Base-by-base conservation (phyloP, 495 filamentous ascomycete genomes). In the Xylaria venustula region DNA sequence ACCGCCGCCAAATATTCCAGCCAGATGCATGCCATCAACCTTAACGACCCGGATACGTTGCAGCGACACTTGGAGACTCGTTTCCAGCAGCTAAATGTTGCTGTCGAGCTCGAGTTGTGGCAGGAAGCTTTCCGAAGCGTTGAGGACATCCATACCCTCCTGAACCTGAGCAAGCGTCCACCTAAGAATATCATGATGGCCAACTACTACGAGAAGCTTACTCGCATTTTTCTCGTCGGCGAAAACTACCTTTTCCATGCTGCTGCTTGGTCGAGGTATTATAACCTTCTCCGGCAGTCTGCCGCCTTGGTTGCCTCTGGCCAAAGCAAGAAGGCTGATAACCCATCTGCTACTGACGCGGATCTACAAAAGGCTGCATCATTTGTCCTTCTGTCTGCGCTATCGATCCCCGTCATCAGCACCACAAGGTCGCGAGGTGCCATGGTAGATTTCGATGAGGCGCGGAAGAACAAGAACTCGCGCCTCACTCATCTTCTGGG, bases 111-210 rank as follows among this genome's bases (percentile, higher is more conserved):
- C 56, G 94, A 98, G 78, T 80, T 98, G 45, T 98, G 94, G 95
- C 94, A 98, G 77, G 94, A 98, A 79, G 94, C 94, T 62, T 98
- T 98, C 87, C 88, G 93, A 68, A 97, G 92, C 71, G 92, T 98
- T 53, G 94, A 98, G 76, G 94, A 98, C 76, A 98, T 98, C 67
- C 94, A 98, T 77, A 97, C 91, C n/a, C 86, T 98, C 60, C 85
- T 98, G 64, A 98, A 88, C 82, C 85, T 98, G 61, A 98, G 94
- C 90, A 98, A 98, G 85, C 90, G 93, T 51, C 93, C 92, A 40
- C 89, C 94, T n/a, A 97, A 97, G 88, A 97, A 97, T 75, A 83
- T 97, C 64, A 97, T 98, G 93, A 98, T 98, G 94, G 94, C 95
- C 75, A 98, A 98, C 79, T 98, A 98, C 85, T 98, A 98, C 78